Conservation (phyloP, 2,329 filamentous ascomycete genomes). For the Ophiostoma sp. region DNA sequence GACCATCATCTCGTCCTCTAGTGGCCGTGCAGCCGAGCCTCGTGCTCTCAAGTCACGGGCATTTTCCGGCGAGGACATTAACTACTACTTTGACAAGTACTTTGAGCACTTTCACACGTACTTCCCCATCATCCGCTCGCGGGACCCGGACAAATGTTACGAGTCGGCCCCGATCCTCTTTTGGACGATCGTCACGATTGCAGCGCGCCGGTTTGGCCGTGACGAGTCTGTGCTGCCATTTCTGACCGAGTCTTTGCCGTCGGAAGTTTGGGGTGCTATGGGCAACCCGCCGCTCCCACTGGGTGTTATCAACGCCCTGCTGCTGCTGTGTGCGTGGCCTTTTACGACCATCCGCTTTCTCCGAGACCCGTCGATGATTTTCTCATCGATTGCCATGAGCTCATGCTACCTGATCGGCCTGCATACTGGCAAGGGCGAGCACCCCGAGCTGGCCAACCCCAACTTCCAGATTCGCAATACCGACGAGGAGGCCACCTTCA, state of each 20-base stretch:
- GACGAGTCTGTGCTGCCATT: slow-evolving; percentile 40
- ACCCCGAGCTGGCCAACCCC: slow-evolving; percentile 44
- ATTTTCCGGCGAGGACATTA: slow-evolving; percentile 49
- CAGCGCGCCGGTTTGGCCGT: slow-evolving; percentile 45
- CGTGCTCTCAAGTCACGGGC: slow-evolving; percentile 44
- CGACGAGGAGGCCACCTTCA: slow-evolving; percentile 48
- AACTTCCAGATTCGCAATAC: slow-evolving; percentile 41
- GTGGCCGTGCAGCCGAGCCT: slow-evolving; percentile 31
- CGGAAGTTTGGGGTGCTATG: slow-evolving; percentile 43
- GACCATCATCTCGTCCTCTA: slow-evolving; percentile 14
- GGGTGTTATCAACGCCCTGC: slow-evolving; percentile 47
- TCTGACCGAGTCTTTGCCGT: slow-evolving; percentile 43
- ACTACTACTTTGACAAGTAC: slow-evolving; percentile 53
- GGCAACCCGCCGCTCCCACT: slow-evolving; percentile 41
- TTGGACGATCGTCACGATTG: slow-evolving; percentile 49
- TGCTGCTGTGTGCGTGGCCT: slow-evolving; percentile 49
- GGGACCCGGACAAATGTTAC: slow-evolving; percentile 48
- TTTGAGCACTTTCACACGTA: slow-evolving; percentile 49
- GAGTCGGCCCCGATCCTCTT: slow-evolving; percentile 46
- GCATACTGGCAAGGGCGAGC: slow-evolving; percentile 48
- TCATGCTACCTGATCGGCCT: slow-evolving; percentile 46
- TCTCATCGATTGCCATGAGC: slow-evolving; percentile 44
- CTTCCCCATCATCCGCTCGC: slow-evolving; percentile 46
- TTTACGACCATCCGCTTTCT: slow-evolving; percentile 48
- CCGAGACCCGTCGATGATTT: slow-evolving; percentile 45